These are phyloP conservation scores for Cardamine chenopodiifolia DNA, from an alignment of 345 rosid genomes.

Conservation along the genomic window DNA sequence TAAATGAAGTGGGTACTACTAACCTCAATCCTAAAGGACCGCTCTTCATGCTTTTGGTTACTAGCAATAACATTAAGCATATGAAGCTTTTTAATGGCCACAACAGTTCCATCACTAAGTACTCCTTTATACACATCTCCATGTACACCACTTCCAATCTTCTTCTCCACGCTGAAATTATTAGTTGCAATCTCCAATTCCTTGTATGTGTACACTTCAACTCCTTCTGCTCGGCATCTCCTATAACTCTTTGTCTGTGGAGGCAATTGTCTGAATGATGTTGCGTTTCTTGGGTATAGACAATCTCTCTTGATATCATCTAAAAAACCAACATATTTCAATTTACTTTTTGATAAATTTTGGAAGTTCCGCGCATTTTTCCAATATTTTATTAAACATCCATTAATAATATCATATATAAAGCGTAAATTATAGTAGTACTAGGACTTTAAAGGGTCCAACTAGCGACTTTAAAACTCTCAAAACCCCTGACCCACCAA, in stretches of 20 bases:
- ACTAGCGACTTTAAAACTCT: not conserved
- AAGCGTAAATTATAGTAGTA: not conserved
- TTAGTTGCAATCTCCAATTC: conserved; percentile 76
- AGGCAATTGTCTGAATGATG: conserved; percentile 29
- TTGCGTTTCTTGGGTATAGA: conserved; percentile 27
- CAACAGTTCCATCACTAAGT: conserved; percentile 72
- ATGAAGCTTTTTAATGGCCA: conserved; percentile 72
- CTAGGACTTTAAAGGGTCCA: not conserved
- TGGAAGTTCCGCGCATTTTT: not conserved
- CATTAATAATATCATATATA: not conserved
- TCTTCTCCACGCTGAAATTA: conserved; percentile 62
- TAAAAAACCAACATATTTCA: not conserved
- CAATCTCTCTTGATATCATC: conserved; percentile 33
- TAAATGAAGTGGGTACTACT: conserved; percentile 49
- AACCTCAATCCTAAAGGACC: conserved; percentile 87
- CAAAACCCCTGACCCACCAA: not conserved
- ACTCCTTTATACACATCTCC: conserved; percentile 76
- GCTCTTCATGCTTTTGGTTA: conserved; percentile 74
- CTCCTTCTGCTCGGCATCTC: conserved; percentile 47
- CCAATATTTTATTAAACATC: not conserved
- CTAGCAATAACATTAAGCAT: conserved; percentile 32
- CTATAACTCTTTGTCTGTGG: conserved; percentile 17
- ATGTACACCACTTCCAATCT: conserved; percentile 61
- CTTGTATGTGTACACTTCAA: conserved; percentile 82
- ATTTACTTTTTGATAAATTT: not conserved